phyloP scores from a whole-genome alignment of 2,329 filamentous ascomycete genomes.

The Monilinia aucupariae region DNA sequence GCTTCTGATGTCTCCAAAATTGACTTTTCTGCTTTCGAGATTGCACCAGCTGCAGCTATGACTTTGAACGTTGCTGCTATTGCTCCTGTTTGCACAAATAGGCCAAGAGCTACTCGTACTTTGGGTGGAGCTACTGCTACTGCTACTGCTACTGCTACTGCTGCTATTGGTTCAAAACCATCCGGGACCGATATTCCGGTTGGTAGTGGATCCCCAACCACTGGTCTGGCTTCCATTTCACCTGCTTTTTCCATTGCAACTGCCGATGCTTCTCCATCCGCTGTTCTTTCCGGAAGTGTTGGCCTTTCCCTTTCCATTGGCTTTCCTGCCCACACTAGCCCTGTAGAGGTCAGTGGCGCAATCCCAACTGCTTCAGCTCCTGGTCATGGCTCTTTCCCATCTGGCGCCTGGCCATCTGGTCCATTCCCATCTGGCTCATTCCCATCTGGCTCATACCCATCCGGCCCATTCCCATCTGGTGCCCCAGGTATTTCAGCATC shows the following conservation, averaged over 20 bases:
- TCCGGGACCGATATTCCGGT: neutral
- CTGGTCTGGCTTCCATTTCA: slow-evolving; percentile 4
- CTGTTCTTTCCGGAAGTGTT: neutral
- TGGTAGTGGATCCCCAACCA: neutral
- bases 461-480: no score
- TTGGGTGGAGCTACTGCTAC: neutral
- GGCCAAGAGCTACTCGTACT: neutral
- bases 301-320: neutral
- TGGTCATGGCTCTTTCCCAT: neutral
- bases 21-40: slow-evolving; percentile 22
- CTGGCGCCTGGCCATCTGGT: neutral
- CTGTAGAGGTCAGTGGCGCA: neutral
- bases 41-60: slow-evolving; percentile 19
- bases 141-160: neutral
- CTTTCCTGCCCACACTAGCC: neutral
- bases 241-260: neutral
- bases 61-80: slow-evolving; percentile 19
- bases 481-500: neutral
- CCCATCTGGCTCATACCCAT: neutral
- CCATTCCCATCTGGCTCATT: neutral
- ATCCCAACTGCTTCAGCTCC: neutral
- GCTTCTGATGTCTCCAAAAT: slow-evolving; percentile 23
- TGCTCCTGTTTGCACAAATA: neutral
- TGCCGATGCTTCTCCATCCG: neutral
- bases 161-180: neutral